Evolutionary conservation across 73 alveolate genomes (phyloP).

Genomic region (Symbiodinium natans): DNA sequence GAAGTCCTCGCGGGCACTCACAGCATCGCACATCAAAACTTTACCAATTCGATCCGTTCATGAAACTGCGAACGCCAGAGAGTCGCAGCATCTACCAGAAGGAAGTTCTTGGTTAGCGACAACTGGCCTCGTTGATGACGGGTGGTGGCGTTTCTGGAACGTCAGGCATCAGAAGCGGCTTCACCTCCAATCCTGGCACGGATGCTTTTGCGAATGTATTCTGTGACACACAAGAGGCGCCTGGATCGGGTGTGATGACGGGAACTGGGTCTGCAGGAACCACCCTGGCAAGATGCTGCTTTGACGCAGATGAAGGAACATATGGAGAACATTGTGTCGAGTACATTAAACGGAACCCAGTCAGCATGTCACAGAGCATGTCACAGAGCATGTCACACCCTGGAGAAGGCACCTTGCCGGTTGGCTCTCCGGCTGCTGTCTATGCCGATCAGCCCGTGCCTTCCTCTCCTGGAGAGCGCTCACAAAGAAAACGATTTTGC

Average conservation of each 20-base stretch:
- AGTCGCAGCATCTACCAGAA: too few relatives aligned
- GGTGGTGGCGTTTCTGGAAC: not conserved
- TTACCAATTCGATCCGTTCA: too few relatives aligned
- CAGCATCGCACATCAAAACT: too few relatives aligned
- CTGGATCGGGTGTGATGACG: not conserved
- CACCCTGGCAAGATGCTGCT: not conserved
- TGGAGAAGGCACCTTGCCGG: too few relatives aligned
- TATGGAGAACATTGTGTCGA: too few relatives aligned
- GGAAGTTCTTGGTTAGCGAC: too few relatives aligned
- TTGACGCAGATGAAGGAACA: too few relatives aligned
- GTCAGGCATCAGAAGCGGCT: not conserved
- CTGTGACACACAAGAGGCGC: not conserved
- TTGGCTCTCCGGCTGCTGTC: conserved; percentile 4
- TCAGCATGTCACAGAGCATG: too few relatives aligned
- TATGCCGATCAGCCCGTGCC: conserved; percentile 56
- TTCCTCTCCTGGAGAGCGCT: conserved; percentile 50
- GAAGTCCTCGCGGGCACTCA: not conserved
- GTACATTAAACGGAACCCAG: too few relatives aligned
- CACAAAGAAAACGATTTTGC: too few relatives aligned
- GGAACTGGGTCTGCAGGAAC: not conserved
- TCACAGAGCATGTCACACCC: too few relatives aligned
- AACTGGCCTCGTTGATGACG: not conserved
- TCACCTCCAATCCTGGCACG: not conserved
- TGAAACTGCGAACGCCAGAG: too few relatives aligned
- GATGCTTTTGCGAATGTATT: not conserved